Evolutionary conservation across 2,329 filamentous ascomycete species (phyloP).

Genomic region (Nigrograna mackinnonii): DNA sequence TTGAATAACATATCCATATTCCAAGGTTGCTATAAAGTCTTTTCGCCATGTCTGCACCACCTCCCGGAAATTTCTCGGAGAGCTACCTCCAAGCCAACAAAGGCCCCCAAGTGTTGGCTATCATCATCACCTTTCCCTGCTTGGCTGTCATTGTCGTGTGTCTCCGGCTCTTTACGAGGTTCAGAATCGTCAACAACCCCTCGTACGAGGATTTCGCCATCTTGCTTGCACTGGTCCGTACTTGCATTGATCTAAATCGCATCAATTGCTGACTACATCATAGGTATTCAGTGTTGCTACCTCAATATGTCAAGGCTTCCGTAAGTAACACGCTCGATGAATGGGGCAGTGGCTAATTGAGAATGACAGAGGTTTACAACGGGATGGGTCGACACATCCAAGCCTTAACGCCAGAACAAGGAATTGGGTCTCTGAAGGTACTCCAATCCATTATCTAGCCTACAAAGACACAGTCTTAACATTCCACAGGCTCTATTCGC

Average conservation of each 20-base stretch:
- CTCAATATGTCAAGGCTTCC: constrained; percentile 20
- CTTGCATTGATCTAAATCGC: not conserved
- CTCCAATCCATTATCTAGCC: not conserved
- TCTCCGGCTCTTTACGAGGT: constrained; percentile 16
- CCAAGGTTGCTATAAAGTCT: not conserved
- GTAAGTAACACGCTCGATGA: constrained; percentile 6
- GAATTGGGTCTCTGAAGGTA: constrained; percentile 16
- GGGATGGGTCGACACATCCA: constrained; percentile 21
- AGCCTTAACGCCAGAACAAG: constrained; percentile 15
- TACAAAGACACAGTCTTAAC: too few relatives aligned
- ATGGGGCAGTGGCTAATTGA: not conserved
- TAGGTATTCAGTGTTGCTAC: constrained; percentile 18
- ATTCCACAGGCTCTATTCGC: constrained; percentile 14
- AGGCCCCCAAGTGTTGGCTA: constrained; percentile 12
- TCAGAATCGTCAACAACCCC: constrained; percentile 13
- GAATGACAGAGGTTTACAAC: constrained; percentile 14
- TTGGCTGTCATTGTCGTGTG: constrained; percentile 11
- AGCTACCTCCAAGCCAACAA: constrained; percentile 16
- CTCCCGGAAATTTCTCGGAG: constrained; percentile 1
- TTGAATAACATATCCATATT: not conserved
- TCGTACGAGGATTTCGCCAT: constrained; percentile 17
- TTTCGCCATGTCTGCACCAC: too few relatives aligned
- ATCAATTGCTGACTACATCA: not conserved
- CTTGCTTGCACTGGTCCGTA: constrained; percentile 13
- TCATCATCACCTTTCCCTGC: constrained; percentile 15